These are phyloP conservation scores for Pestalotiopsis sp. DNA, from an alignment of 2,329 filamentous ascomycete species.

Conservation along the genomic window DNA sequence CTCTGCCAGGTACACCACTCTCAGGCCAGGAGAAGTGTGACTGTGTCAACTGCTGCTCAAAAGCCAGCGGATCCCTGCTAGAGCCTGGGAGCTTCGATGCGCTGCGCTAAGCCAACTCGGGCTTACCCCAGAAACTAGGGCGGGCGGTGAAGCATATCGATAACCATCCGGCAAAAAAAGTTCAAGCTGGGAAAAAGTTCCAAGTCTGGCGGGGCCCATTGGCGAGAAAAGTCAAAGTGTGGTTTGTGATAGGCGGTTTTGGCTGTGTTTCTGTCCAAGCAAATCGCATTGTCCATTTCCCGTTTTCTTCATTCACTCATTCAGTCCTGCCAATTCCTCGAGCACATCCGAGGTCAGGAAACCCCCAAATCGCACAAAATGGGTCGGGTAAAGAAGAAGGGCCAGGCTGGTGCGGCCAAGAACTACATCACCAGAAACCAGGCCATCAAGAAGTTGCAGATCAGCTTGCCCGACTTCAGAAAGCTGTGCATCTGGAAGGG, in stretches of 20 bases:
- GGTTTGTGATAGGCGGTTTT: not conserved
- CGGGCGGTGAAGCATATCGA: conserved; percentile 7
- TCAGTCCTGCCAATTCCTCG: not conserved
- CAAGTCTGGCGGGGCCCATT: conserved; percentile 9
- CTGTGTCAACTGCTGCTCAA: not conserved
- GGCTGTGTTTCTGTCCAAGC: not conserved
- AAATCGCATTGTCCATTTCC: not conserved
- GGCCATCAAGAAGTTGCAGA: conserved; percentile 95
- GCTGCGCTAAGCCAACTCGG: conserved; percentile 1
- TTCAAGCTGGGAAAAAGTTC: conserved; percentile 24
- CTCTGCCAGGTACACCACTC: not conserved
- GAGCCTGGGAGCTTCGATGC: not conserved
- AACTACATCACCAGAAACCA: conserved; percentile 98
- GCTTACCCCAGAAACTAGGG: conserved; percentile 7
- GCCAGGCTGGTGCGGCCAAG: conserved; percentile 87
- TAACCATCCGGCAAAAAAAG: conserved; percentile 9
- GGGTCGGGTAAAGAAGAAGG: conserved; percentile 88
- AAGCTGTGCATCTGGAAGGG: conserved; percentile 99
- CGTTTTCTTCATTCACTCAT: not conserved
- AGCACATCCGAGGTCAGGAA: not conserved
- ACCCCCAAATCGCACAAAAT: conserved; percentile 40
- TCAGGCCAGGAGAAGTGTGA: not conserved
- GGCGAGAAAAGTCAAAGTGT: not conserved
- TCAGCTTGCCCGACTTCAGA: conserved; percentile 95
- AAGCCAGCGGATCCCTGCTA: not conserved